phyloP scores from a whole-genome alignment of 1,284 basidiomycete genomes.

The Clitocybe nebularis region DNA sequence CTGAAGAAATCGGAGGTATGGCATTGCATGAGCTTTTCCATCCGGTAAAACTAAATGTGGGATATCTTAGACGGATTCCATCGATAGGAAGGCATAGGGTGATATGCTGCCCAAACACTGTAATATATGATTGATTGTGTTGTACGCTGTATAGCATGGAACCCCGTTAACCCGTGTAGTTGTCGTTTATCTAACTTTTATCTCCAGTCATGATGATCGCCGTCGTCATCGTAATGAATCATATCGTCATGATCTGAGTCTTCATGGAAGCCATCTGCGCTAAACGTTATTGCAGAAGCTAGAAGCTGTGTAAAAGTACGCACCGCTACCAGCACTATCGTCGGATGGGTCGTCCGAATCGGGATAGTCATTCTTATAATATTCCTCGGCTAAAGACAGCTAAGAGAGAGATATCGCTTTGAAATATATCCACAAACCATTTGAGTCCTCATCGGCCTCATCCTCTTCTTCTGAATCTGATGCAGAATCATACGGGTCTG shows the following conservation, averaged over 20 bases:
- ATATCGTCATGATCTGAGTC: constrained; percentile 38
- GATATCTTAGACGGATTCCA: neutral
- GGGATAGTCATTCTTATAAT: constrained; percentile 78
- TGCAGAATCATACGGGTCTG: constrained; percentile 47
- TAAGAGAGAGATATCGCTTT: constrained; percentile 3
- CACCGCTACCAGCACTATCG: constrained; percentile 39
- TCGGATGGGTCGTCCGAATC: constrained; percentile 54
- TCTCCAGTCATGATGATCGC: constrained; percentile 26
- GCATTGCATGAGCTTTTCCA: constrained; percentile 5
- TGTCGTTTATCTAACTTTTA: constrained; percentile 3
- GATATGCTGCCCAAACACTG: neutral
- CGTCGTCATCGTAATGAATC: constrained; percentile 24
- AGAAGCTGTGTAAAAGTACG: constrained; percentile 7
- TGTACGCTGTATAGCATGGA: neutral
- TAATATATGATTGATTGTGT: neutral
- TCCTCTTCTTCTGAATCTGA: constrained; percentile 66
- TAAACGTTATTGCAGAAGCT: constrained; percentile 8
- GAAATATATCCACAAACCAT: constrained; percentile 42
- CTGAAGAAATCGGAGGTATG: constrained; percentile 5
- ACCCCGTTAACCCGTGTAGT: neutral
- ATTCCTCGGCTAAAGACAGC: constrained; percentile 59
- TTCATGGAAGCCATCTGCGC: constrained; percentile 42
- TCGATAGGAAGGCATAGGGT: neutral
- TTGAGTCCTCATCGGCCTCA: constrained; percentile 78
- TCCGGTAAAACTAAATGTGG: neutral